Evolutionary conservation across 2,329 filamentous ascomycete genomes (phyloP).

Genomic region (Ceratocystis ficicola): DNA sequence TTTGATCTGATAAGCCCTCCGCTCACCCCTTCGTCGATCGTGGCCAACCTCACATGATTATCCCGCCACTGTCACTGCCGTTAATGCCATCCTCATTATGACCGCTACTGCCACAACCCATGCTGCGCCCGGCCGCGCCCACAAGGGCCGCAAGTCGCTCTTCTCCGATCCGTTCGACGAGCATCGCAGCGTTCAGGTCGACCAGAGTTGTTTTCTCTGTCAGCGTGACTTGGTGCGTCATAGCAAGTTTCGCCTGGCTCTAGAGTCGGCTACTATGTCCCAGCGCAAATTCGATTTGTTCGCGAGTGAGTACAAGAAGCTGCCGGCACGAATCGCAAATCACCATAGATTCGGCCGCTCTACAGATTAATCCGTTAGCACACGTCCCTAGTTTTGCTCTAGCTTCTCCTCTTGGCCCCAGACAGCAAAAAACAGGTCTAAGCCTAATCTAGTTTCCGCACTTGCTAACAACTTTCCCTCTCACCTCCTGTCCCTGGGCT

Average conservation of each 20-base stretch:
- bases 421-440: no score
- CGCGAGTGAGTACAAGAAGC: slow-evolving; percentile 11
- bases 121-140: slow-evolving; percentile 1
- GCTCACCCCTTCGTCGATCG: neutral
- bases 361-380: no score
- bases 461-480: neutral
- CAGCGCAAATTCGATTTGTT: slow-evolving; percentile 10
- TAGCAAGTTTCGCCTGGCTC: slow-evolving; percentile 16
- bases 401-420: no score
- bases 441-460: no score
- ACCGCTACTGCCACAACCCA: slow-evolving; percentile 1
- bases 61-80: neutral
- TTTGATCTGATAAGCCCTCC: slow-evolving; percentile 12
- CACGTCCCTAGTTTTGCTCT: no score
- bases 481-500: neutral
- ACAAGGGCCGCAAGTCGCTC: slow-evolving; percentile 11
- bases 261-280: slow-evolving; percentile 13
- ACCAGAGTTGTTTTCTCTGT: slow-evolving; percentile 21
- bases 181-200: slow-evolving; percentile 20
- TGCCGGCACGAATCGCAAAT: neutral
- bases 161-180: slow-evolving; percentile 20
- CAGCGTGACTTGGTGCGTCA: slow-evolving; percentile 18
- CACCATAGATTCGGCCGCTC: no score
- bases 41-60: neutral
- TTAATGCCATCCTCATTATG: neutral